Percentiles rank a stretch among this genome's conserved stretches.
Evolutionary conservation across 2,329 filamentous ascomycete genomes (phyloP).

Genomic region (Colletotrichum caudatum): DNA sequence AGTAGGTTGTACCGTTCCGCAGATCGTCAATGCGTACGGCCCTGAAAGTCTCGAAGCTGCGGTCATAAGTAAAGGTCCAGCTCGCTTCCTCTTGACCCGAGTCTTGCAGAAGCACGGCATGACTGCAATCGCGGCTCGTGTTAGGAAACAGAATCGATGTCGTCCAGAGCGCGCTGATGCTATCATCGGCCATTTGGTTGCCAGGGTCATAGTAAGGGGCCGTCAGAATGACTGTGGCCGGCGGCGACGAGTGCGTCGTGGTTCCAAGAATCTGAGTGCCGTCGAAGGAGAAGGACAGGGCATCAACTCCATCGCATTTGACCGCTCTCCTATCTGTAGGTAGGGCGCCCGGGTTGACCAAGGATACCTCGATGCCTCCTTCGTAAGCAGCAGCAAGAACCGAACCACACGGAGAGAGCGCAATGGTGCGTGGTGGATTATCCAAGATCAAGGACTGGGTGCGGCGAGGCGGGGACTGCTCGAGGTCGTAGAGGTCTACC

Average conservation of each 20-base stretch:
- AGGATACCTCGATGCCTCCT: conserved; percentile 89
- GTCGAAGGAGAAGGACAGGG: conserved; percentile 80
- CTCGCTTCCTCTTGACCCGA: conserved; percentile 72
- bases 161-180: conserved; percentile 83
- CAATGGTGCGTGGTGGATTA: conserved; percentile 81
- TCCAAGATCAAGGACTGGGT: conserved; percentile 82
- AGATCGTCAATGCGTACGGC: conserved; percentile 81
- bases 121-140: conserved; percentile 81
- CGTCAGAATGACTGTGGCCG: conserved; percentile 80
- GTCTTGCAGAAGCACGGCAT: conserved; percentile 77
- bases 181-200: conserved; percentile 72
- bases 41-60: conserved; percentile 81
- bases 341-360: conserved; percentile 73
- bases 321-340: conserved; percentile 79
- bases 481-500: conserved; percentile 86
- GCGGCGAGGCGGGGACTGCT: conserved; percentile 72
- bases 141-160: conserved; percentile 88
- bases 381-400: conserved; percentile 88
- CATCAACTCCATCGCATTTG: conserved; percentile 81
- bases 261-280: conserved; percentile 84
- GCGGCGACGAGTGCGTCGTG: conserved; percentile 72
- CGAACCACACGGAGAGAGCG: conserved; percentile 82
- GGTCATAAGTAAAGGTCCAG: conserved; percentile 84
- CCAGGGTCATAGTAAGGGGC: conserved; percentile 84
- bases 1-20: conserved; percentile 82